A percentile compares a stretch with the other conserved stretches of the same genome.
These are phyloP conservation scores for Xylariaceae sp. DNA, from an alignment of 2,329 filamentous ascomycete species.

Conservation along the genomic window DNA sequence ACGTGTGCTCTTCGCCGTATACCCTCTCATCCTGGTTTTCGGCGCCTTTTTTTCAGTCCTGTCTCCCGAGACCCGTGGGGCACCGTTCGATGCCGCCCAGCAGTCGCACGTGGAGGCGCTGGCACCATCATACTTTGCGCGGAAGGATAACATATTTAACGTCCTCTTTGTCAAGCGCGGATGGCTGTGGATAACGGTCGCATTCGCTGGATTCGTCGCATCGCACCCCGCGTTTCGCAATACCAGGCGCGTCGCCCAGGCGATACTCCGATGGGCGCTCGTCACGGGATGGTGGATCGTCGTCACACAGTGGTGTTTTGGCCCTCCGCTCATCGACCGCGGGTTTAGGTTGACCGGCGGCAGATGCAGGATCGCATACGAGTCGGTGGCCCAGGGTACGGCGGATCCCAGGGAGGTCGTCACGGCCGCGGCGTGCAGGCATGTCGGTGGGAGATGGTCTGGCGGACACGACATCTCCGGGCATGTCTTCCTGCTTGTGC, in stretches of 20 bases:
- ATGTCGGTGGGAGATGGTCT: conserved; percentile 74
- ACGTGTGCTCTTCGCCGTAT: conserved; percentile 58
- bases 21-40: conserved; percentile 72
- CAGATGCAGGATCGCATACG: conserved; percentile 60
- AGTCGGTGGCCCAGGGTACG: conserved; percentile 42
- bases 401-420: conserved; percentile 48
- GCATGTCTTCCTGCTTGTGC: conserved; percentile 86
- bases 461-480: conserved; percentile 97
- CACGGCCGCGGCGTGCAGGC: conserved; percentile 75
- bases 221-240: conserved; percentile 54
- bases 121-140: conserved; percentile 83
- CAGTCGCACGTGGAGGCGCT: conserved; percentile 55
- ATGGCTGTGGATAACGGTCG: conserved; percentile 82
- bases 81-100: conserved; percentile 54
- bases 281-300: conserved; percentile 77
- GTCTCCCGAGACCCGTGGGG: conserved; percentile 63
- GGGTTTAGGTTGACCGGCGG: conserved; percentile 86
- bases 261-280: conserved; percentile 60
- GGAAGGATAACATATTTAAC: conserved; percentile 91
- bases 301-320: conserved; percentile 96
- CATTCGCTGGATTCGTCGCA: conserved; percentile 64
- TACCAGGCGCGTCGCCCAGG: conserved; percentile 43
- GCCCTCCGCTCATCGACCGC: conserved; percentile 82
- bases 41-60: conserved; percentile 76
- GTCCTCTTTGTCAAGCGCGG: conserved; percentile 89